Evolutionary conservation across 768 basidiomycete species (phyloP), one percentile per base, ranked within the genome.

Genomic region (Amanita subjunquillea): DNA sequence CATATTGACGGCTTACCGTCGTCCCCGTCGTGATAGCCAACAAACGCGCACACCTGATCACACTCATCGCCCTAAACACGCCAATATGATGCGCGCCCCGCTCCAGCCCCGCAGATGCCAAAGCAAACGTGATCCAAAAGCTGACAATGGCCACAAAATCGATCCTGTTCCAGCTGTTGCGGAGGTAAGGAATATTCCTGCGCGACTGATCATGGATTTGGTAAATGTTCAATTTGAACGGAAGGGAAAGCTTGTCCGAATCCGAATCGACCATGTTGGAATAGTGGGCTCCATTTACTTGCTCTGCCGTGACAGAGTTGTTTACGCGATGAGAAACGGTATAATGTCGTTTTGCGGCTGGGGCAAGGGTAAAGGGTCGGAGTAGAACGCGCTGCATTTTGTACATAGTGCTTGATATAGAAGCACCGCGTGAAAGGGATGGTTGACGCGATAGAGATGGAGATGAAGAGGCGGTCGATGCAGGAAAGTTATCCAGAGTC

Each of bases 91-190:
- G 65, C 3, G 63, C 57, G 2, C 82, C 81, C 8, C 75, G 72
- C 67, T 97, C 95, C 23, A 76, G 58, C 0, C 88, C 87, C 0
- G 71, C 58, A n/a, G 76, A 67, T 0, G 91, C 82, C 51, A 98
- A 72, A 0, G 63, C 66, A 62, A 97, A 94, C 7, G 78, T 73
- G 48, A 89, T 77, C 94, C 94, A 98, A 65, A 93, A 97, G 56
- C 81, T 77, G 10, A 86, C 57, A 42, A 97, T 80, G 1, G 95
- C 91, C 41, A 97, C 67, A 57, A 87, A 81, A 64, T 98, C 95
- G 51, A 96, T 86, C 48, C 92, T 72, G 60, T 79, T 87, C 93
- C 93, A 97, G 51, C 87, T 88, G 61, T 97, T 92, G 7, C 95
- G 78, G 1, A 98, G 74, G 64, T 91, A 98, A 0, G 95, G 93